These are phyloP conservation scores for Yamadazyma philogaea DNA, from an alignment of 805 yeast genomes.

Conservation along the genomic window DNA sequence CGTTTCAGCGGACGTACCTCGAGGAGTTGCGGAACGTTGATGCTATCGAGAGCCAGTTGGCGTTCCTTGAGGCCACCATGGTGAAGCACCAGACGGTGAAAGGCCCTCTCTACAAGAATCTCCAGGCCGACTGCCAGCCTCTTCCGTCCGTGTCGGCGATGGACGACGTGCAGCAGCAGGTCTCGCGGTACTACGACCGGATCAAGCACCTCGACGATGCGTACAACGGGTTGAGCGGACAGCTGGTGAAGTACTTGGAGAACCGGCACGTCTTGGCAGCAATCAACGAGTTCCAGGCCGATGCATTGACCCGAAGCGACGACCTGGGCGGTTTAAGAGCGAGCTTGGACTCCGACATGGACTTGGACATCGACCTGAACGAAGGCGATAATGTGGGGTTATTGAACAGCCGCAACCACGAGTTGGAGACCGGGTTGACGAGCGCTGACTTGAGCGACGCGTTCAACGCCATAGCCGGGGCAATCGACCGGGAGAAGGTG, in stretches of 20 bases:
- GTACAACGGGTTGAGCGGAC: constrained; percentile 23
- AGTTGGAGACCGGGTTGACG: constrained; percentile 23
- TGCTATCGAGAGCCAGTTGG: constrained; percentile 28
- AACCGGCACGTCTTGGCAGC: constrained; percentile 34
- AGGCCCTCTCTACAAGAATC: constrained; percentile 24
- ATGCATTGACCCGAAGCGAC: constrained; percentile 5
- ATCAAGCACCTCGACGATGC: constrained; percentile 38
- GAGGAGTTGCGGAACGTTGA: constrained; percentile 39
- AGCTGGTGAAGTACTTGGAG: constrained; percentile 26
- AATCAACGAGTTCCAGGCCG: constrained; percentile 30
- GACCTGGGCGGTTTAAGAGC: constrained; percentile 5
- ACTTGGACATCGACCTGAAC: constrained; percentile 16
- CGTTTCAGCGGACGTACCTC: constrained; percentile 46
- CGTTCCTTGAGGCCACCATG: constrained; percentile 27
- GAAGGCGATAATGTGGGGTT: constrained; percentile 29
- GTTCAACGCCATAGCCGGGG: constrained; percentile 35
- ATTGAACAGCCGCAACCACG: constrained; percentile 12
- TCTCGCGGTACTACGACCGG: constrained; percentile 25
- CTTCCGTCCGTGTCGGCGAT: constrained; percentile 34
- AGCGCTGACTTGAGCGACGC: constrained; percentile 19
- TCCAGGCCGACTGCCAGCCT: constrained; percentile 56
- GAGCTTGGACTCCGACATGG: neutral
- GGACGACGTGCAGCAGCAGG: constrained; percentile 28
- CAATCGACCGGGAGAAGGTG: constrained; percentile 33
- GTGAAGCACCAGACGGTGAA: constrained; percentile 25